phyloP scores from a whole-genome alignment of 176 grass and related monocot species.

The Zoysia japonica region DNA sequence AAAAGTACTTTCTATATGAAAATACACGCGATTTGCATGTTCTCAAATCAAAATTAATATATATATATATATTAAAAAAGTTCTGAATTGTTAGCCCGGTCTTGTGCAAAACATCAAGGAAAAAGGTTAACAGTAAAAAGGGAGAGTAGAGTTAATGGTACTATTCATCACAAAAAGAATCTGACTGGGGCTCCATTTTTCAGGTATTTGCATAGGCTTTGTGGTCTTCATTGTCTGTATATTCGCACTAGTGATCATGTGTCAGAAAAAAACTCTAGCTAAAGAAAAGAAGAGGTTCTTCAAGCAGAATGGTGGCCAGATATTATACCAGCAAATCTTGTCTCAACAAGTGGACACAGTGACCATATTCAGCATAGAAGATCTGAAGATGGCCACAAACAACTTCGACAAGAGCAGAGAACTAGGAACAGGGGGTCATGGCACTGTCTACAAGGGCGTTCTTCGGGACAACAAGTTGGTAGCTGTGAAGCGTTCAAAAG shows the following conservation, averaged over 20 bases:
- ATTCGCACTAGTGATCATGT: not conserved
- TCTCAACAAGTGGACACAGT: slow-evolving; percentile 33
- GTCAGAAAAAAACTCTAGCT: not conserved
- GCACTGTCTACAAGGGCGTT: slow-evolving; percentile 13
- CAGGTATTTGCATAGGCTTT: not conserved
- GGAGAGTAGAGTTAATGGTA: not conserved
- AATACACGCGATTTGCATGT: too few relatives aligned
- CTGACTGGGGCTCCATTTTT: not conserved
- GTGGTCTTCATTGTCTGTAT: not conserved
- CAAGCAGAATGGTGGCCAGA: slow-evolving; percentile 34
- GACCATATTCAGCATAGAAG: slow-evolving; percentile 17
- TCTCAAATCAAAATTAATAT: too few relatives aligned
- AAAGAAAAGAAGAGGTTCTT: slow-evolving; percentile 10
- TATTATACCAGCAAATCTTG: slow-evolving; percentile 28
- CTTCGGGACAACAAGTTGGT: slow-evolving; percentile 11
- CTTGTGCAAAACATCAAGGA: not conserved
- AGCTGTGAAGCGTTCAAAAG: slow-evolving; percentile 26
- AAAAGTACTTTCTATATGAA: too few relatives aligned
- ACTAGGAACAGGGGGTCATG: slow-evolving; percentile 7
- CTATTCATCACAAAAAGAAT: not conserved
- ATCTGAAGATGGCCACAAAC: slow-evolving; percentile 16
- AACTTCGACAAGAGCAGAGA: slow-evolving; percentile 13
- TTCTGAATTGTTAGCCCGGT: too few relatives aligned
- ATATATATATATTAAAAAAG: too few relatives aligned
- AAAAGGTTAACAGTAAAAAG: not conserved